phyloP scores from a whole-genome alignment of 208 protist species.

The Herpetomonas muscarum region DNA sequence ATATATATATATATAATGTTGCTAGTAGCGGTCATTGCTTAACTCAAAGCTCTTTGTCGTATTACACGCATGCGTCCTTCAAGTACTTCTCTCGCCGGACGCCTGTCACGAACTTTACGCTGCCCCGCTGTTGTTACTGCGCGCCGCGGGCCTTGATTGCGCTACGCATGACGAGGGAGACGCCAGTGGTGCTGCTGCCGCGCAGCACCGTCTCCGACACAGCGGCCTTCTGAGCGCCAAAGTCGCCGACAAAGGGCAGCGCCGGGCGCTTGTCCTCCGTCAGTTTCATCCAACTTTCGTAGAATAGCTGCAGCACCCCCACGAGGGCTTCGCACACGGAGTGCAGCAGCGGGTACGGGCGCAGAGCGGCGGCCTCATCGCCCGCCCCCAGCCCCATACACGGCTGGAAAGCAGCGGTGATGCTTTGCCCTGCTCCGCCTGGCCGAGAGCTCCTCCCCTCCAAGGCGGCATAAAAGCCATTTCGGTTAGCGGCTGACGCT shows the following conservation, averaged over 20 bases:
- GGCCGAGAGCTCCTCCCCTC: slow-evolving; percentile 4
- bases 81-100: too few relatives aligned
- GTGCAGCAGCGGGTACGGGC: slow-evolving; percentile 21
- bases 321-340: slow-evolving; percentile 31
- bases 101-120: too few relatives aligned
- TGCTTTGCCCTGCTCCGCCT: too few relatives aligned
- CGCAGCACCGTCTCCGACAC: slow-evolving; percentile 19
- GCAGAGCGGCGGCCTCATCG: neutral
- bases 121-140: neutral
- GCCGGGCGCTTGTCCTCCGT: slow-evolving; percentile 10
- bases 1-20: too few relatives aligned
- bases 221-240: slow-evolving; percentile 24
- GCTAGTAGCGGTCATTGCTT: too few relatives aligned
- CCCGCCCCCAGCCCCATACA: neutral
- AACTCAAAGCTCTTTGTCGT: too few relatives aligned
- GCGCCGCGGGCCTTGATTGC: neutral
- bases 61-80: too few relatives aligned
- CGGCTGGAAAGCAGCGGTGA: neutral
- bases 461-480: neutral
- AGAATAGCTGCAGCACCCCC: slow-evolving; percentile 35
- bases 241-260: slow-evolving; percentile 29
- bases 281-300: slow-evolving; percentile 26
- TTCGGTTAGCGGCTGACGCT: neutral
- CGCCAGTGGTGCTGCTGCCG: neutral
- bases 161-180: neutral